Conservation (phyloP, 495 filamentous ascomycete species). For the Tuber brumale region DNA sequence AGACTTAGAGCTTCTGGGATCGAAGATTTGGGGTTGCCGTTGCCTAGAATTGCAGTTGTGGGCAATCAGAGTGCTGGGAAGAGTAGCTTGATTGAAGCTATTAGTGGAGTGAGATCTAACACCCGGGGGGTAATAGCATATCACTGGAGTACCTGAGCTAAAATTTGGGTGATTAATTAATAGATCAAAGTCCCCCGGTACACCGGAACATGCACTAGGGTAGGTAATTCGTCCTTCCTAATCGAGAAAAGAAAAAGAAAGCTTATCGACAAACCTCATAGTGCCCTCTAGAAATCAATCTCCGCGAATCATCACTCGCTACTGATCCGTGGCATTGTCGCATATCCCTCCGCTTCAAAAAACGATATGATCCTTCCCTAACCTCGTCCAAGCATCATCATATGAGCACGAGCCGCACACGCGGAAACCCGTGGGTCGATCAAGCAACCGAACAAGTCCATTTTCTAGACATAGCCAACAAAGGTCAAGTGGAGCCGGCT, state of each 20-base stretch:
- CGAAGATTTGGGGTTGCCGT: slow-evolving; percentile 38
- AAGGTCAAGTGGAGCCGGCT: slow-evolving; percentile 36
- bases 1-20: slow-evolving; percentile 39
- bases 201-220: slow-evolving; percentile 41
- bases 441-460: slow-evolving; percentile 38
- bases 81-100: slow-evolving; percentile 42
- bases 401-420: slow-evolving; percentile 9
- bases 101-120: slow-evolving; percentile 36
- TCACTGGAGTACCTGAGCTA: slow-evolving; percentile 9
- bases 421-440: slow-evolving; percentile 35
- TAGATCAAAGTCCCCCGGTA: slow-evolving; percentile 40
- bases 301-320: slow-evolving; percentile 25
- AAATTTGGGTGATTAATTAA: not conserved
- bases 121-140: not conserved
- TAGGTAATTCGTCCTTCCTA: slow-evolving; percentile 6
- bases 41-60: slow-evolving; percentile 42
- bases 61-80: slow-evolving; percentile 43
- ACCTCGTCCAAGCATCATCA: slow-evolving; percentile 1
- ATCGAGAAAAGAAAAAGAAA: not conserved
- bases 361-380: slow-evolving; percentile 27
- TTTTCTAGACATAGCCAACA: slow-evolving; percentile 34
- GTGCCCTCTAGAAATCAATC: slow-evolving; percentile 43
- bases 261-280: slow-evolving; percentile 11
- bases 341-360: slow-evolving; percentile 40
- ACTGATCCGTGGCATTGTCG: slow-evolving; percentile 36